Base-by-base conservation (phyloP, 2,329 filamentous ascomycete species). In the Phialophora macrospora region DNA sequence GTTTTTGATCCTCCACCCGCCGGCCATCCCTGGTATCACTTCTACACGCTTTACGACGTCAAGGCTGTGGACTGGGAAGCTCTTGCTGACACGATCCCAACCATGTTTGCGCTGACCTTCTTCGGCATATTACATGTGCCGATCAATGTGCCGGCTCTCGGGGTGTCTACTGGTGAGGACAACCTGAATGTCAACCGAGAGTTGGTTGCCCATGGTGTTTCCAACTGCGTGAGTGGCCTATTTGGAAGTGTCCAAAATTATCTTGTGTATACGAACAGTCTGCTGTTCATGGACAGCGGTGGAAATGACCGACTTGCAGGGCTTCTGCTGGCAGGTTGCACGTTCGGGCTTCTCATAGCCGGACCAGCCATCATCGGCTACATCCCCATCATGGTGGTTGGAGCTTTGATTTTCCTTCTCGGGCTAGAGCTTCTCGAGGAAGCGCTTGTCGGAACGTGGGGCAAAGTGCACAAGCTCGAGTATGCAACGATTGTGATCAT, bases 121-220 rank as follows among this genome's bases (percentile, higher is more conserved):
- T 99, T 99, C 73, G 95, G 95, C 60, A 90, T 99, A 63, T 85
- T 99, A 2, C 95, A 99, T 75, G 95, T 99, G 2, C 95, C 95
- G 0, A 99, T 99, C 79, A 99, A 99, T 73, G 93, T 99, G 4
- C 95, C 95, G 2, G 95, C 95, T 2, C 81, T 99, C 65, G 95
- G 92, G 0, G 89, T 97, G 56, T 93, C 92, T 34, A 92, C 91
- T 4, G 92, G 93, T 51, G 93, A 98, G 77, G 95, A 99, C 75
- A 91, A 98, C 74, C 85, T 96, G 32, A 89, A 96, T 75, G 87
- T 99, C 56, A 92, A 99, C 75, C 88, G 91, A 68, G 95, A 99
- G 76, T 83, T 99, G 24, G 92, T 93, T 74, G 88, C 96, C 51
- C 95, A 99, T 74, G 95, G 95, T 1, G 87, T 95, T 71, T 97